These are phyloP conservation scores for Perkinsela sp. DNA, from an alignment of 208 protist species.

Conservation along the genomic window DNA sequence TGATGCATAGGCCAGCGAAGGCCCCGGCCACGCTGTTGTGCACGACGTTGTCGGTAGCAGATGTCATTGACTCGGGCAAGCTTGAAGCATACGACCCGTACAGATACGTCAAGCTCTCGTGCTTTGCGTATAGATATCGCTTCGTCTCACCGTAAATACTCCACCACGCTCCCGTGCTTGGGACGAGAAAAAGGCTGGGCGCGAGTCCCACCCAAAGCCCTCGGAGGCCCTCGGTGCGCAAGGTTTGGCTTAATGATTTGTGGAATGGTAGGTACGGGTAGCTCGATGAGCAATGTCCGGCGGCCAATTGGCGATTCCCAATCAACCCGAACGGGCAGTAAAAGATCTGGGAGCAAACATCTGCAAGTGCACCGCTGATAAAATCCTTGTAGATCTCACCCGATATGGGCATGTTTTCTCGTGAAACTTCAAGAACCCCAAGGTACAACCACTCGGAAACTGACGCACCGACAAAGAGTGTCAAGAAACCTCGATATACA, in stretches of 20 bases:
- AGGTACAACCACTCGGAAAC: conserved; percentile 32
- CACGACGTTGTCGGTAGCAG: not conserved
- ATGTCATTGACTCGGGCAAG: not conserved
- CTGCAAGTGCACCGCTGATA: conserved; percentile 20
- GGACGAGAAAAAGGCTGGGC: not conserved
- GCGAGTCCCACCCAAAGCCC: not conserved
- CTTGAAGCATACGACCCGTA: not conserved
- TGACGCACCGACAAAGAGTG: not conserved
- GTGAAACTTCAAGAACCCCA: conserved; percentile 24
- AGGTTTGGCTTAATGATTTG: not conserved
- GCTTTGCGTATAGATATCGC: not conserved
- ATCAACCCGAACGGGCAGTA: conserved; percentile 47
- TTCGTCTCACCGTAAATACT: not conserved
- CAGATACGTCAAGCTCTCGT: not conserved
- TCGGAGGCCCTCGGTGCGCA: not conserved
- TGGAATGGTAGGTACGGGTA: not conserved
- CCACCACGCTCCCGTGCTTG: not conserved
- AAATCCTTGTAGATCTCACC: conserved; percentile 13
- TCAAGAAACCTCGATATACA: not conserved
- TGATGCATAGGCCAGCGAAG: not conserved
- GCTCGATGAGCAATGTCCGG: not conserved
- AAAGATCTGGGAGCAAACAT: conserved; percentile 21
- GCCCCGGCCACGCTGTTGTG: not conserved
- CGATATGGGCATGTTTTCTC: conserved; percentile 14
- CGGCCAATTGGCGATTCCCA: conserved; percentile 41